Conservation (phyloP, 495 filamentous ascomycete genomes). For the Collariella sp. region DNA sequence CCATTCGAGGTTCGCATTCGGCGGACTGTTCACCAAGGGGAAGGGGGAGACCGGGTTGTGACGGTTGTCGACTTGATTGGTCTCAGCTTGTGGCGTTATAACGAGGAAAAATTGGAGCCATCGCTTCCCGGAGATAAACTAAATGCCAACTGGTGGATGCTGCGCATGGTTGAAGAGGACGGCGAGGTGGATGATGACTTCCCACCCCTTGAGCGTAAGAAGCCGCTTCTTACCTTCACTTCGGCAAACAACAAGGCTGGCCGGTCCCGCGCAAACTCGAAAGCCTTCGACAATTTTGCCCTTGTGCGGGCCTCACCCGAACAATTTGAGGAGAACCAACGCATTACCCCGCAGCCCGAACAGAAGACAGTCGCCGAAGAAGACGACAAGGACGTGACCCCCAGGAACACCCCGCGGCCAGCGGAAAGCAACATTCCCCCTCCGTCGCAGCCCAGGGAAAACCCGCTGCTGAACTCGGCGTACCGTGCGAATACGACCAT, state of each 20-base stretch:
- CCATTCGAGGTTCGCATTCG: slow-evolving; percentile 72
- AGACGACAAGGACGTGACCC: slow-evolving; percentile 32
- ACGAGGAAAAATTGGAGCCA: slow-evolving; percentile 71
- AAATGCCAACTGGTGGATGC: slow-evolving; percentile 84
- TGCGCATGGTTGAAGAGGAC: slow-evolving; percentile 81
- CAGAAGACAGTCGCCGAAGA: slow-evolving; percentile 44
- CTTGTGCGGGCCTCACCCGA: slow-evolving; percentile 70
- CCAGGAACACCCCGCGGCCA: slow-evolving; percentile 38
- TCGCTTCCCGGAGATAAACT: slow-evolving; percentile 56
- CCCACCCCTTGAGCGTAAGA: slow-evolving; percentile 70
- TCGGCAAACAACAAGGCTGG: slow-evolving; percentile 74
- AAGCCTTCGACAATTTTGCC: slow-evolving; percentile 88
- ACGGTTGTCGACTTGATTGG: slow-evolving; percentile 89
- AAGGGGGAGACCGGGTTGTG: slow-evolving; percentile 52
- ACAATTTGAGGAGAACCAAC: slow-evolving; percentile 71
- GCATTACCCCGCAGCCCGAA: slow-evolving; percentile 61
- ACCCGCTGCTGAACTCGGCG: slow-evolving; percentile 51
- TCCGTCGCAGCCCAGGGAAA: slow-evolving; percentile 36
- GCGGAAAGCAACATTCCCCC: slow-evolving; percentile 23
- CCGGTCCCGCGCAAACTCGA: slow-evolving; percentile 65
- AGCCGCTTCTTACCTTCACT: slow-evolving; percentile 74
- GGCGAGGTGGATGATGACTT: slow-evolving; percentile 96
- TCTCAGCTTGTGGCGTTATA: slow-evolving; percentile 76
- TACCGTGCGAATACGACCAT: slow-evolving; percentile 47
- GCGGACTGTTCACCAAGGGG: slow-evolving; percentile 63